A percentile compares a stretch with the other conserved stretches of the same genome.
Evolutionary conservation across 2,329 filamentous ascomycete species (phyloP).

Genomic region (Annulohypoxylon truncatum): DNA sequence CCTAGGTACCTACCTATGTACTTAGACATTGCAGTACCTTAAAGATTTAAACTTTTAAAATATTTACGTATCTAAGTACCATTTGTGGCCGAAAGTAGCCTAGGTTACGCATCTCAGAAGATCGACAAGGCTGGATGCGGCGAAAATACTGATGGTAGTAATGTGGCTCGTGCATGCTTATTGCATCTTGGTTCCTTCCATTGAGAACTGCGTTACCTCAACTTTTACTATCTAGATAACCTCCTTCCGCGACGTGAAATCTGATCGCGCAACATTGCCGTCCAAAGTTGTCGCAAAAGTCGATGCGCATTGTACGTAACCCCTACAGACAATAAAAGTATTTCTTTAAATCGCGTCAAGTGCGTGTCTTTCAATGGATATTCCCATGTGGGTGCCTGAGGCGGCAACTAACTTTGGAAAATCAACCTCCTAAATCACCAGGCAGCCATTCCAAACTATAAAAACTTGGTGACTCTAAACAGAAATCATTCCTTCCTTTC

Average conservation of each 20-base stretch:
- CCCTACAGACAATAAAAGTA: background rate
- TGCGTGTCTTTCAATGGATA: background rate
- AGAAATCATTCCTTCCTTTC: slow-evolving; percentile 5
- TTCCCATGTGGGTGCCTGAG: slow-evolving; percentile 1
- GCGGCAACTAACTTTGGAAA: slow-evolving; percentile 1
- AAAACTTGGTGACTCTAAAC: background rate
- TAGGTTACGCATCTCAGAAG: background rate
- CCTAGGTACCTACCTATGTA: no score
- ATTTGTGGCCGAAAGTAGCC: background rate
- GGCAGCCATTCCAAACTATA: slow-evolving; percentile 5
- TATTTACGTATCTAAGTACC: slow-evolving; percentile 4
- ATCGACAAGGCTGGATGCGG: slow-evolving; percentile 38
- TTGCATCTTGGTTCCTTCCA: slow-evolving; percentile 23
- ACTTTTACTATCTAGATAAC: slow-evolving; percentile 34
- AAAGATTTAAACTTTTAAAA: no score
- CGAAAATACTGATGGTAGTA: slow-evolving; percentile 20
- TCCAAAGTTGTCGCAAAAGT: slow-evolving; percentile 12
- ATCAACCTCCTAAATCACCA: slow-evolving; percentile 8
- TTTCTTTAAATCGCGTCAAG: background rate
- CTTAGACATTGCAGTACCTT: no score
- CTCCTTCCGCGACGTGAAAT: slow-evolving; percentile 29
- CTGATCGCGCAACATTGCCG: slow-evolving; percentile 21
- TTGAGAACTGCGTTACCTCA: slow-evolving; percentile 29
- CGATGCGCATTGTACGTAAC: slow-evolving; percentile 25
- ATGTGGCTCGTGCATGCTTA: slow-evolving; percentile 29